Percentiles rank a stretch among this genome's conserved stretches.
Conservation (phyloP, 495 filamentous ascomycete genomes). For the Schizothecium vesticola region DNA sequence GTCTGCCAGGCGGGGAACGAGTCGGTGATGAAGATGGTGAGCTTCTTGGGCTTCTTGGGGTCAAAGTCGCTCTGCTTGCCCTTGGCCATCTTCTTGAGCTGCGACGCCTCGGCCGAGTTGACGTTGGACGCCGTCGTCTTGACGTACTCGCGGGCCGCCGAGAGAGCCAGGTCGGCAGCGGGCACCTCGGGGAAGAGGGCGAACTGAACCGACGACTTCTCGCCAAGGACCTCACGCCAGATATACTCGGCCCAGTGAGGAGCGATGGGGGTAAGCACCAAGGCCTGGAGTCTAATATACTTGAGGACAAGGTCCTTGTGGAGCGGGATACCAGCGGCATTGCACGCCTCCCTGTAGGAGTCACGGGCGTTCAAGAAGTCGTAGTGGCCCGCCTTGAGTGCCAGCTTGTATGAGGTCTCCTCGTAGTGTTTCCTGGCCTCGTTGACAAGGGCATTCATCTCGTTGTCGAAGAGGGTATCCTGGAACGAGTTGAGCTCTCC, state of each 20-base stretch:
- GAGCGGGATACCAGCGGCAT: constrained; percentile 70
- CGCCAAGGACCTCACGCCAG: constrained; percentile 81
- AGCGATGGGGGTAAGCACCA: constrained; percentile 58
- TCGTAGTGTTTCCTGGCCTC: constrained; percentile 74
- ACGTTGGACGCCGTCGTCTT: constrained; percentile 69
- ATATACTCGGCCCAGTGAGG: constrained; percentile 95
- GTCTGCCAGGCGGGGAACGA: constrained; percentile 85
- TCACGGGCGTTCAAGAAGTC: constrained; percentile 83
- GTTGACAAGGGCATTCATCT: constrained; percentile 76
- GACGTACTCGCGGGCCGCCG: constrained; percentile 76
- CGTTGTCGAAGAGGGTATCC: constrained; percentile 88
- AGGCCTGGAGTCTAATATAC: constrained; percentile 76
- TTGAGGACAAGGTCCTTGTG: constrained; percentile 67
- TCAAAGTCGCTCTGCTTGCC: constrained; percentile 78
- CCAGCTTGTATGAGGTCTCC: constrained; percentile 79
- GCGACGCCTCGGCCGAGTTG: constrained; percentile 75
- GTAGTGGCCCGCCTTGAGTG: constrained; percentile 84
- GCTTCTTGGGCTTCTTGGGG: constrained; percentile 81
- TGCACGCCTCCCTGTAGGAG: constrained; percentile 78
- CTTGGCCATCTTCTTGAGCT: constrained; percentile 81
- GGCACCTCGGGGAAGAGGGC: constrained; percentile 71
- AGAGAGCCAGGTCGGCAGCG: constrained; percentile 54
- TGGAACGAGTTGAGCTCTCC: constrained; percentile 72
- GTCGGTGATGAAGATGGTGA: constrained; percentile 78
- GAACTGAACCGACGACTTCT: constrained; percentile 70